Percentiles rank a stretch among this genome's conserved stretches.
phyloP scores from a whole-genome alignment of 2,329 filamentous ascomycete genomes.

The Phialemoniopsis sp. region DNA sequence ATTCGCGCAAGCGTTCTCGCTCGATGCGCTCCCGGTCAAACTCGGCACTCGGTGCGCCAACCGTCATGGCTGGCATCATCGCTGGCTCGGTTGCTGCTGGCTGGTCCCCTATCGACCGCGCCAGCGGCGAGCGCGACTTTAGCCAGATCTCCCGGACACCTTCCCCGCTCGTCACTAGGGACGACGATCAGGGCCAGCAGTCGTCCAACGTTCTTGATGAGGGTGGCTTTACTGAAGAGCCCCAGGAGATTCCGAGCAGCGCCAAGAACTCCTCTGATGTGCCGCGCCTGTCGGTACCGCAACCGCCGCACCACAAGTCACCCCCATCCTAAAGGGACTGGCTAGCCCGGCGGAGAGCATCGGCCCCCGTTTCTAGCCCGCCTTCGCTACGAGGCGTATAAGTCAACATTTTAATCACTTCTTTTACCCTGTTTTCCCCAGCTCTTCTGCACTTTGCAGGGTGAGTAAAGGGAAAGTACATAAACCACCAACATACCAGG shows the following conservation, averaged over 20 bases:
- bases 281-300: constrained; percentile 11
- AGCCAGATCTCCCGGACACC: constrained; percentile 24
- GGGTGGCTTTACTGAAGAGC: constrained; percentile 26
- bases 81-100: constrained; percentile 72
- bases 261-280: constrained; percentile 13
- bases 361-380: too few species aligned
- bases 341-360: too few species aligned
- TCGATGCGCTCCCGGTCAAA: constrained; percentile 63
- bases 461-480: too few species aligned
- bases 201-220: constrained; percentile 12
- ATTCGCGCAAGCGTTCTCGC: constrained; percentile 61
- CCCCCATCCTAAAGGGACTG: too few species aligned
- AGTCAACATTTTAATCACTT: too few species aligned
- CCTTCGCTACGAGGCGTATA: too few species aligned
- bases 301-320: constrained; percentile 1
- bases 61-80: constrained; percentile 80
- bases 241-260: constrained; percentile 20
- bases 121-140: constrained; percentile 33
- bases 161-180: constrained; percentile 20
- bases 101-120: constrained; percentile 65
- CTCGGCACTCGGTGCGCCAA: constrained; percentile 69
- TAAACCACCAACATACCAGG: too few species aligned
- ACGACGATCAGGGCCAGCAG: constrained; percentile 13
- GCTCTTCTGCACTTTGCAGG: too few species aligned
- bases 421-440: too few species aligned